Conservation (phyloP, 352 stramenopile genomes). For the Aphanomyces invadans region DNA sequence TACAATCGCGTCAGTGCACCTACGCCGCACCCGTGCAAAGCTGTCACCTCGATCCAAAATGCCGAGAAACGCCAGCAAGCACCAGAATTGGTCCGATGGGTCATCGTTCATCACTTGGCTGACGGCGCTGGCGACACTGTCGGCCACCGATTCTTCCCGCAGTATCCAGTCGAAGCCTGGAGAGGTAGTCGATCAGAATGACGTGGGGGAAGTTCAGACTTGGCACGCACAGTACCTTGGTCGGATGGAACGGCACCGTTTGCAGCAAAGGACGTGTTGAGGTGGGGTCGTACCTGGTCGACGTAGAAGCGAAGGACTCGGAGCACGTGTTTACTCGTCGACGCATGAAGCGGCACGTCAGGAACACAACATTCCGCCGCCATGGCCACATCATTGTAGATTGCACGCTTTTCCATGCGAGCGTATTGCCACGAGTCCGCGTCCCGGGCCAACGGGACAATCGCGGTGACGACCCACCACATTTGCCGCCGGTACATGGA, state of each 20-base stretch:
- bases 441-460: conserved; percentile 34
- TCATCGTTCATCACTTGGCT: conserved; percentile 27
- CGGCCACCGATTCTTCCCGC: not conserved
- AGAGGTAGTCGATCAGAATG: too few relatives aligned
- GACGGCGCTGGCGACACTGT: not conserved
- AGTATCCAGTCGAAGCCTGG: not conserved
- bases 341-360: not conserved
- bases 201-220: too few relatives aligned
- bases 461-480: conserved; percentile 52
- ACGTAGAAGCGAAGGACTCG: conserved; percentile 1
- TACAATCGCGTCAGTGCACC: not conserved
- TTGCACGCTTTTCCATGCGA: conserved; percentile 38
- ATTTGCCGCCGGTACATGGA: conserved; percentile 40
- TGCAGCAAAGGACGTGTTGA: not conserved
- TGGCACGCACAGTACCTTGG: too few relatives aligned
- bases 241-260: not conserved
- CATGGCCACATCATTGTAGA: conserved; percentile 58
- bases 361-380: conserved; percentile 31
- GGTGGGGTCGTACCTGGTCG: not conserved
- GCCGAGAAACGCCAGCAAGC: conserved; percentile 48
- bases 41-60: conserved; percentile 40
- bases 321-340: not conserved
- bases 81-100: conserved; percentile 59
- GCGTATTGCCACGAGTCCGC: conserved; percentile 55
- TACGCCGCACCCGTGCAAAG: not conserved